Evolutionary conservation across 1,139 yeast species (phyloP).

Genomic region (Hyphopichia wangnamkhiaoensis): DNA sequence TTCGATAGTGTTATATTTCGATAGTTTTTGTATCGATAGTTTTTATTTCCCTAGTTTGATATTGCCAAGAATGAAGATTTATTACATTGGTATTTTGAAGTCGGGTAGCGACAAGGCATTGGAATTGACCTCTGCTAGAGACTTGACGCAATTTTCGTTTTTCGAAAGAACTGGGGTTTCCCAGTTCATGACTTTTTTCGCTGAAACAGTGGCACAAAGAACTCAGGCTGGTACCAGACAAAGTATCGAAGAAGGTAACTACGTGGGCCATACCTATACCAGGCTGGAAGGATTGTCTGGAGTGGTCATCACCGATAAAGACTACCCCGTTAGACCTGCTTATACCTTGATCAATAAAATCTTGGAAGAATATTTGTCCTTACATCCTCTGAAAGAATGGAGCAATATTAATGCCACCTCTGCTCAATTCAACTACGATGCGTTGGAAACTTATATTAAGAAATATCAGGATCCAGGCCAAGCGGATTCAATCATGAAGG

Average conservation of each 20-base stretch:
- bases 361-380: conserved; percentile 83
- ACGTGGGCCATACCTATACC: conserved; percentile 89
- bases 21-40: neutral
- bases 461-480: conserved; percentile 96
- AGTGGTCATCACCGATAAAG: conserved; percentile 89
- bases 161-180: conserved; percentile 77
- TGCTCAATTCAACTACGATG: conserved; percentile 52
- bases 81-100: conserved; percentile 83
- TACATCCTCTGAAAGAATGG: conserved; percentile 82
- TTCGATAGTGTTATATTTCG: too few species aligned
- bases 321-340: conserved; percentile 97
- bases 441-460: conserved; percentile 66
- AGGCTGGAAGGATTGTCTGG: conserved; percentile 93
- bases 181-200: conserved; percentile 93
- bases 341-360: conserved; percentile 88
- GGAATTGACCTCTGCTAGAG: conserved; percentile 80
- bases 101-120: conserved; percentile 61
- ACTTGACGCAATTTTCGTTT: conserved; percentile 81
- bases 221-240: conserved; percentile 91
- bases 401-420: conserved; percentile 51
- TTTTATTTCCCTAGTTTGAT: neutral
- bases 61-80: conserved; percentile 68
- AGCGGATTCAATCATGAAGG: conserved; percentile 96
- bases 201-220: conserved; percentile 87
- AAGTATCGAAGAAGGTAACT: conserved; percentile 88